A percentile compares a stretch with the other conserved stretches of the same genome.
These are phyloP conservation scores for Daldinia bambusicola DNA, from an alignment of 495 filamentous ascomycete species.

Conservation along the genomic window DNA sequence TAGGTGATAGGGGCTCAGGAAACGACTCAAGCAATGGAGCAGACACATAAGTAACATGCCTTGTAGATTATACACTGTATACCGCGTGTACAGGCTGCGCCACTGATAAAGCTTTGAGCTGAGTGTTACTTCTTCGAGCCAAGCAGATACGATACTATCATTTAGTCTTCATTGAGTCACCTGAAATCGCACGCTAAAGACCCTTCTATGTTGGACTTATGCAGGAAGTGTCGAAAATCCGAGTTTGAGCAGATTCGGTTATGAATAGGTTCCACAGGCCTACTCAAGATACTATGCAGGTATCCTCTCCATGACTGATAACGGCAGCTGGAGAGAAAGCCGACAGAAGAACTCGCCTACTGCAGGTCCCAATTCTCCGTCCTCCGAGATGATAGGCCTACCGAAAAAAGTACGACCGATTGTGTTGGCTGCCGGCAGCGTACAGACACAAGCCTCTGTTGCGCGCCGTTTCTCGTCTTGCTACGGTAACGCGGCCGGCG, in stretches of 20 bases:
- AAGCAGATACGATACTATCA: too few species aligned
- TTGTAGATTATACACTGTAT: conserved; percentile 1
- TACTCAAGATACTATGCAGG: too few species aligned
- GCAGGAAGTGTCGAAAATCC: too few species aligned
- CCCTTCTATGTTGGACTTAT: too few species aligned
- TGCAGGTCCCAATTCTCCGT: conserved; percentile 26
- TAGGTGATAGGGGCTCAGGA: not conserved
- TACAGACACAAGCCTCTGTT: conserved; percentile 10
- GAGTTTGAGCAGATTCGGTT: too few species aligned
- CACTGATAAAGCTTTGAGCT: not conserved
- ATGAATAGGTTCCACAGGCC: too few species aligned
- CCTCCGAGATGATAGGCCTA: not conserved
- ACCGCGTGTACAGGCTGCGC: not conserved
- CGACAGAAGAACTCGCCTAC: conserved; percentile 4
- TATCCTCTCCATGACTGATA: not conserved
- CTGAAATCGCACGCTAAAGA: too few species aligned
- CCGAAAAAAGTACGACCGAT: conserved; percentile 18
- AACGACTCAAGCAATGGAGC: too few species aligned
- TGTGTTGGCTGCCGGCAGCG: conserved; percentile 18
- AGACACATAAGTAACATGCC: not conserved
- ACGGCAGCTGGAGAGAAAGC: not conserved
- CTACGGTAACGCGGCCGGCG: not conserved
- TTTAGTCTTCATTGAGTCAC: too few species aligned
- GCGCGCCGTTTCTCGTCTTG: not conserved
- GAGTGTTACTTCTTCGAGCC: too few species aligned